Percentiles rank a stretch among this genome's conserved stretches.
phyloP scores from a whole-genome alignment of 1,284 basidiomycete genomes.

The Mycocalia duriaeana region DNA sequence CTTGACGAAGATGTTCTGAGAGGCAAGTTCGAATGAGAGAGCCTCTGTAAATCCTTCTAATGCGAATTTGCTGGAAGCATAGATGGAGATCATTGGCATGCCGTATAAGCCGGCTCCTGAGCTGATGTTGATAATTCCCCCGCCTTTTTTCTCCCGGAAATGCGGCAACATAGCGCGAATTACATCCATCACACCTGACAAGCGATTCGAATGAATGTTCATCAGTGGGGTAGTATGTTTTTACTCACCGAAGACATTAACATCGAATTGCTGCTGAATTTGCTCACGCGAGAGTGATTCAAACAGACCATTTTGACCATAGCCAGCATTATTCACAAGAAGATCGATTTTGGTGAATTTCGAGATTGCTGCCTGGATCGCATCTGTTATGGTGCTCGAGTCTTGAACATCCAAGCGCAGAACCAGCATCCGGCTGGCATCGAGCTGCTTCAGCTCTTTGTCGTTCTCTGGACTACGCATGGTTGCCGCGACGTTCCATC shows the following conservation, averaged over 20 bases:
- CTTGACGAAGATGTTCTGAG: neutral
- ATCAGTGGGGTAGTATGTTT: neutral
- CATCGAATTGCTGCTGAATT: neutral
- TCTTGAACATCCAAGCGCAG: neutral
- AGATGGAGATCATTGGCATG: neutral
- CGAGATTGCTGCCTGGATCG: neutral
- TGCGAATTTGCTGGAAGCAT: neutral
- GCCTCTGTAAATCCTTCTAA: neutral
- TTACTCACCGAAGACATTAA: neutral
- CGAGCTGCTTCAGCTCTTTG: neutral
- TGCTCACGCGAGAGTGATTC: neutral
- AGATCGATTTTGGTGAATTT: neutral
- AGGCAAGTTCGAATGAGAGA: neutral
- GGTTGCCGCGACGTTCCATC: neutral
- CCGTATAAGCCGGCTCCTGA: neutral
- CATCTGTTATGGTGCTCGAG: neutral
- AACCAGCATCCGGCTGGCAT: neutral
- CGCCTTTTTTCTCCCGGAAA: neutral
- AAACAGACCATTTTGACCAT: neutral
- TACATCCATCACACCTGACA: neutral
- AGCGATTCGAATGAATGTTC: neutral
- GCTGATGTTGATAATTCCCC: neutral
- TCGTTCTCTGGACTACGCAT: neutral
- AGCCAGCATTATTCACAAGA: conserved; percentile 1
- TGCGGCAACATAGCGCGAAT: neutral